Evolutionary conservation across 176 grass and related monocot species (phyloP), one percentile per base, ranked within the genome.

Genomic region (Rhynchospora breviuscula): DNA sequence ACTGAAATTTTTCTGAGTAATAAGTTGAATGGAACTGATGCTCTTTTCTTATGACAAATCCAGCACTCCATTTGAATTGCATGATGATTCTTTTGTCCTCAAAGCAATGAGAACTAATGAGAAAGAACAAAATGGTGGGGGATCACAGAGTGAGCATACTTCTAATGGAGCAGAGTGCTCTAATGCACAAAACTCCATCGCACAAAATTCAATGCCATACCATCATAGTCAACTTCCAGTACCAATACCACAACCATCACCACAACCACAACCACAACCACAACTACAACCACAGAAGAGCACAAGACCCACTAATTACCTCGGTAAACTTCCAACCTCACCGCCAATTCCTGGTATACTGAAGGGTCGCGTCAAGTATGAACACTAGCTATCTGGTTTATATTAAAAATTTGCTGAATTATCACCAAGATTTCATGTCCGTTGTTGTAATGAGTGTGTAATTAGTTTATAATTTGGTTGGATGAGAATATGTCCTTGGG

Each of bases 31-130:
- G 25, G 29, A 49, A 54, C 51, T 77, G 48, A 33, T 35, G 3
- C 15, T 15, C 26, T 83, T 54, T 63, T 56, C 60, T 6, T 11
- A 17, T 8, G 2, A 78, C 73, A 86, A 76, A 75, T 90, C 83
- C 88, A 99, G 97, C 54, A 99, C 97, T 10, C 97, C 97, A 21
- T 99, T 99, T 62, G 91, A 99, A 87, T 86, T 99, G 65, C 97
- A 95, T 68, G 97, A 99, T 78, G 97, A 99, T 86, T 91, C 91
- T 0, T 93, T 88, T 51, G 93, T 99, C 25, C 85, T 99, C 11
- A 99, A 99, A 90, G 97, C 89, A 85, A 93, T 99, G 88, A 86
- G 82, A 72, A 89, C 91, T 3, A 65, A 79, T 67, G 91, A 92
- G 85, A 84, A 61, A 68, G 88, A 90, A 86, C 81, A 90, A 52